Evolutionary conservation across 2,329 filamentous ascomycete genomes (phyloP), one percentile per base, ranked within the genome.

Genomic region (Hypocreales sp.): DNA sequence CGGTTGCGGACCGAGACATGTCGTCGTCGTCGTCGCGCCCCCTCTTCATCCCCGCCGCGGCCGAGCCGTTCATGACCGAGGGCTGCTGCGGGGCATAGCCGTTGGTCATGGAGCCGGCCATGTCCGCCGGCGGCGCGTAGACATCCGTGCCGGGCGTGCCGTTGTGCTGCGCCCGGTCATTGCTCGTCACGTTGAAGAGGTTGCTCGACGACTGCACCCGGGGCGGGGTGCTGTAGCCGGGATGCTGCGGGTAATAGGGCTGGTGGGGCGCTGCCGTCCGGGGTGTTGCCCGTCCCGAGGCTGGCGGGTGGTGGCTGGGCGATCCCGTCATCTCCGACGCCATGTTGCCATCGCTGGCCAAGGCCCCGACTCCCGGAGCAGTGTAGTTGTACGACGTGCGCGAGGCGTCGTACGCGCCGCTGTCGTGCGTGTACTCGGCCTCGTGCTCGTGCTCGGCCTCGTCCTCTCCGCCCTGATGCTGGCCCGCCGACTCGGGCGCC

Each of bases 101-200:
- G 39, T 72, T 73, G 27, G 67, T 55, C 51, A 75, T 58, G 12
- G 61, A 51, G 33, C 50, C 54, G 22, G 53, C 50, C 51, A 75
- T 60, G 40, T 79, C 75, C 5, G 66, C 56, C 15, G 79, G 64
- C 11, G 72, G 64, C 19, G 70, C 67, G 47, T 92, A 92, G 6
- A 75, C 68, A 38, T 92, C 81, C 26, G 66, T 66, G 13, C 65
- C 56, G 9, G 70, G 53, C 17, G 62, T 65, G n/a, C 77, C 77
- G 39, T 42, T 58, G 8, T 71, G 52, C 17, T 62, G 56, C 25
- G 60, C 70, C 15, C 81, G 70, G 33, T 82, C 79, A 46, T 81
- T 83, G 48, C 78, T 86, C 58, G 92, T 84, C 35, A 92, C 78
- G 51, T 75, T 92, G 63, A 92, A 92, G 27, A 93, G 60, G 46